Base-by-base conservation (phyloP, 305 asterid genomes). In the Fraxinus sp. region DNA sequence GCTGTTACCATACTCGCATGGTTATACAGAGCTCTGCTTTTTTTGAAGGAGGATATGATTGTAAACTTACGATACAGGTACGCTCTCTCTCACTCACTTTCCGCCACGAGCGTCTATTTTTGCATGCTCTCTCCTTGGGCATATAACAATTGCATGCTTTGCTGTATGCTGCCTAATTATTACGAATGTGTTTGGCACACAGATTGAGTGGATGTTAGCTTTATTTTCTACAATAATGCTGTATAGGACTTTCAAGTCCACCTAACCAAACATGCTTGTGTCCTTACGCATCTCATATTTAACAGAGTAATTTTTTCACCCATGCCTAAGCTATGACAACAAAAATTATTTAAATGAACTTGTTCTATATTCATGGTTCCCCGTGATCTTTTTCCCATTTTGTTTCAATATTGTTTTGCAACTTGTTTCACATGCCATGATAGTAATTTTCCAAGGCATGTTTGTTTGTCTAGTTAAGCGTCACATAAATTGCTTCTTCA, bases 21-120 rank as follows among this genome's bases (percentile, higher is more conserved):
- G 97, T 78, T 97, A 94, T 76, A 97, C 99, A 41, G 99, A 94
- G 73, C 97, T 97, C 89, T 97, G 97, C 91, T 97, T 97, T 88
- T 92, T 97, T 82, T 95, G 83, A 87, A 80, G 64, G 72, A 80
- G 57, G 78, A 74, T 3, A 79, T 81, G 16, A 26, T 66, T 77
- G 71, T 44, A 73, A 28, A 83, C 78, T 81, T 76, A 59, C 36
- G 71, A 82, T 80, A 77, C 55, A 9, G 90, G 91, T 89, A 78
- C 4, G 83, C 83, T 55, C 84, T 76, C 79, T 78, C 52, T 73
- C 86, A 3, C 57, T 46, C 57, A 3, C 57, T 46, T 13, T 46
- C 57, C 57, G 18, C 57, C 18, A 46, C 4, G 57, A 3, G 57
- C 6, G 1, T 46, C 57, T 46, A 46, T 13, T 13, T 46, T 46